Evolutionary conservation across 176 grass and related monocot genomes (phyloP).

Genomic region (Paspalum vaginatum): DNA sequence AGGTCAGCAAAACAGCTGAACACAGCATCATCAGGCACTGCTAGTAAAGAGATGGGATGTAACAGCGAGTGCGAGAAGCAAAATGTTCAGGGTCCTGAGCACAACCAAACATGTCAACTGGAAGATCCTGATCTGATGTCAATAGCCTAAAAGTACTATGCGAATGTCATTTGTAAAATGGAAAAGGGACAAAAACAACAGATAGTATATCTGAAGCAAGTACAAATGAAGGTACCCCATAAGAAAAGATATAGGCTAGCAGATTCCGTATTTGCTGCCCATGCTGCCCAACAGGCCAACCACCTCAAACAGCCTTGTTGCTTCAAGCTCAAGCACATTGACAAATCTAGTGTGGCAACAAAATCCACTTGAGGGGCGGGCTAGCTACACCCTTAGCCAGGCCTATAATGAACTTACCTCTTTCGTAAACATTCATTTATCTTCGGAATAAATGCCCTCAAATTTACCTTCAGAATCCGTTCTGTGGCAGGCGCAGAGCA

Average conservation of each 20-base stretch:
- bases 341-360: slow-evolving; percentile 17
- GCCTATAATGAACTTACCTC: neutral
- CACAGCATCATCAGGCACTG: neutral
- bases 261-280: slow-evolving; percentile 34
- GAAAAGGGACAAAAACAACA: slow-evolving; percentile 23
- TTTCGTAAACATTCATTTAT: neutral
- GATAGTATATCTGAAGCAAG: slow-evolving; percentile 25
- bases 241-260: slow-evolving; percentile 14
- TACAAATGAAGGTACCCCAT: slow-evolving; percentile 23
- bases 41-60: neutral
- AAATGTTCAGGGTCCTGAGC: slow-evolving; percentile 19
- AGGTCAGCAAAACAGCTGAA: slow-evolving; percentile 25
- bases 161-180: neutral
- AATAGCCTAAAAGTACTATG: slow-evolving; percentile 31
- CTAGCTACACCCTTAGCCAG: neutral
- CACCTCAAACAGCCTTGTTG: slow-evolving; percentile 27
- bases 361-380: slow-evolving; percentile 27
- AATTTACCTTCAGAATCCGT: neutral
- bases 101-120: neutral
- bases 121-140: slow-evolving; percentile 28
- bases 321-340: slow-evolving; percentile 44
- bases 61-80: neutral
- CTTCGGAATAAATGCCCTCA: neutral
- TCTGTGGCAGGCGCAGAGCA: slow-evolving; percentile 8
- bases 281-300: slow-evolving; percentile 30